Conservation (phyloP, 306 rosid species). For the Acacia crassicarpa region DNA sequence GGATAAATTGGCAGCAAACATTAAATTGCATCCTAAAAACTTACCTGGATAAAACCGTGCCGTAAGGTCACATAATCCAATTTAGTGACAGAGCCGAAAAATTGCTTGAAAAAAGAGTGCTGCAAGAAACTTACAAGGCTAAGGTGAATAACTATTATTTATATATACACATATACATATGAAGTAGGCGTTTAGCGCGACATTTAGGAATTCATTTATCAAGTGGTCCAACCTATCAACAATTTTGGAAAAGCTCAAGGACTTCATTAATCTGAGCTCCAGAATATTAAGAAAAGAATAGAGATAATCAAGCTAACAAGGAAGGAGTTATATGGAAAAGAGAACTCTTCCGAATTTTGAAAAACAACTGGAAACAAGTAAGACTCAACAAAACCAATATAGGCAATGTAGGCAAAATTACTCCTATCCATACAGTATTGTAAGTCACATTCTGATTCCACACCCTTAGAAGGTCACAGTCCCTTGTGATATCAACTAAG, state of each 20-base stretch:
- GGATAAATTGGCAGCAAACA: constrained; percentile 8
- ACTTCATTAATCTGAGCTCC: background rate
- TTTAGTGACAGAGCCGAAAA: constrained; percentile 84
- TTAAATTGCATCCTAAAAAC: constrained; percentile 15
- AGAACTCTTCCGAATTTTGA: background rate
- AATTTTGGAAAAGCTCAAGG: background rate
- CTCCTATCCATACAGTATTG: background rate
- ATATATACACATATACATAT: too few relatives aligned
- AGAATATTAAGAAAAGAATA: background rate
- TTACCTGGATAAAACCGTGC: constrained; percentile 83
- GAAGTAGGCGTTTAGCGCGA: background rate
- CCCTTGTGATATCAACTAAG: background rate
- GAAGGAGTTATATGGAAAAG: background rate
- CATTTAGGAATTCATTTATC: background rate
- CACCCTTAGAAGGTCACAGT: background rate
- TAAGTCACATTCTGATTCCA: background rate
- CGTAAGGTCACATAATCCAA: constrained; percentile 77
- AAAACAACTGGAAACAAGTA: background rate
- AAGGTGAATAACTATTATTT: too few relatives aligned
- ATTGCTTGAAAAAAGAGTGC: constrained; percentile 78
- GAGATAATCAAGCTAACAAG: constrained; percentile 1
- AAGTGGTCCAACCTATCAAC: background rate
- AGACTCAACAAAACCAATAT: background rate
- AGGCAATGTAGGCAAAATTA: background rate
- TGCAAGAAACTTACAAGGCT: constrained; percentile 37